Percentiles rank a stretch among this genome's conserved stretches.
These are phyloP conservation scores for Mortierella sp. DNA, from an alignment of 371 early-diverging fungal genomes.

Conservation along the genomic window DNA sequence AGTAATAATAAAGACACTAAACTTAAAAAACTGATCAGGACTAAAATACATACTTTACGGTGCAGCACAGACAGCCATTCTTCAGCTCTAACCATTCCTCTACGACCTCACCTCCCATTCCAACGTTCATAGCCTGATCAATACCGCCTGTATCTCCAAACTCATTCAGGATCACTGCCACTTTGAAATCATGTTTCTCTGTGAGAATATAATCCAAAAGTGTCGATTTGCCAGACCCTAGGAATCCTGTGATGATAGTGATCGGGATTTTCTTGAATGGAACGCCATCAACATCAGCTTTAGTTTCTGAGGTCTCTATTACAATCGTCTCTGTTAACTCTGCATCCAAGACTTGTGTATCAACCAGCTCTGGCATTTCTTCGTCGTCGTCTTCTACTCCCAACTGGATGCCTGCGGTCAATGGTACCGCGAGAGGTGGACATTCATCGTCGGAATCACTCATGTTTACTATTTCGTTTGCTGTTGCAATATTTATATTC, in stretches of 20 bases:
- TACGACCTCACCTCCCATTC: slow-evolving; percentile 83
- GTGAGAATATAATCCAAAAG: slow-evolving; percentile 91
- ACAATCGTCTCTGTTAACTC: neutral
- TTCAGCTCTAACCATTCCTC: slow-evolving; percentile 97
- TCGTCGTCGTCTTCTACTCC: slow-evolving; percentile 32
- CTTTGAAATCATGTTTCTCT: slow-evolving; percentile 91
- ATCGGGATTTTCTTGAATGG: slow-evolving; percentile 52
- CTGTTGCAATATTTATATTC: neutral
- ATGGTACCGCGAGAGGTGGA: slow-evolving; percentile 32
- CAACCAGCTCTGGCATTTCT: slow-evolving; percentile 51
- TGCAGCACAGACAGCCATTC: slow-evolving; percentile 98
- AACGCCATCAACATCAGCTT: neutral
- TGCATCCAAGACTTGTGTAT: slow-evolving; percentile 5
- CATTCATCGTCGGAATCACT: slow-evolving; percentile 40
- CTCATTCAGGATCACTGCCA: slow-evolving; percentile 95
- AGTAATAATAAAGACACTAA: neutral
- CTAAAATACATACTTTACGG: slow-evolving; percentile 81
- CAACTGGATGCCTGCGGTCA: neutral
- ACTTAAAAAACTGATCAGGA: neutral
- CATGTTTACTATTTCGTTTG: slow-evolving; percentile 15
- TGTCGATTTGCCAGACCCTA: slow-evolving; percentile 97
- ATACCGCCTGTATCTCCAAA: slow-evolving; percentile 93
- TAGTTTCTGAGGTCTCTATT: neutral
- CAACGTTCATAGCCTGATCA: slow-evolving; percentile 90
- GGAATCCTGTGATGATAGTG: slow-evolving; percentile 69